Conservation (phyloP, 2,329 filamentous ascomycete species). For the Penicillium sclerotigenum region DNA sequence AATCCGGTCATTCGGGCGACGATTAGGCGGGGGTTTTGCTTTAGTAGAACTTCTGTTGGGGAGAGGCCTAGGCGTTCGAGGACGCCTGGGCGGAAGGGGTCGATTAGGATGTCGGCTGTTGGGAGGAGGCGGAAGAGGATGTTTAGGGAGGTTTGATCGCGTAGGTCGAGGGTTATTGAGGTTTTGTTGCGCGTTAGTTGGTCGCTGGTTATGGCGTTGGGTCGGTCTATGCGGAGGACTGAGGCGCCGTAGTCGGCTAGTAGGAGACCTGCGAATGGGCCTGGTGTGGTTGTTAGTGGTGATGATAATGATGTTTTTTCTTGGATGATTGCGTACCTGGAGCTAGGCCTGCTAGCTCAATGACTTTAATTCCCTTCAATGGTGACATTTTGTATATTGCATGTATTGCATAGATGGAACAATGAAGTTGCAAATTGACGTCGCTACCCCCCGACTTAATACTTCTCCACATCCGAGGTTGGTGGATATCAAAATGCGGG, state of each 20-base stretch:
- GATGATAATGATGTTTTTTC: neutral
- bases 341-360: slow-evolving; percentile 65
- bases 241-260: slow-evolving; percentile 86
- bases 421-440: neutral
- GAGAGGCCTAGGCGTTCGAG: slow-evolving; percentile 79
- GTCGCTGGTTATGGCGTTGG: slow-evolving; percentile 58
- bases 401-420: too few species aligned
- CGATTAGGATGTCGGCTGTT: slow-evolving; percentile 75
- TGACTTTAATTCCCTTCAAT: slow-evolving; percentile 58
- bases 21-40: slow-evolving; percentile 70
- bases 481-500: slow-evolving; percentile 10
- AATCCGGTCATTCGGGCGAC: slow-evolving; percentile 89
- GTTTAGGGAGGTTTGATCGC: slow-evolving; percentile 59
- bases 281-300: slow-evolving; percentile 44
- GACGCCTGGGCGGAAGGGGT: slow-evolving; percentile 88
- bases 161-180: slow-evolving; percentile 77
- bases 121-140: slow-evolving; percentile 65
- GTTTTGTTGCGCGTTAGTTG: slow-evolving; percentile 75
- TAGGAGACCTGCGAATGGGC: slow-evolving; percentile 82
- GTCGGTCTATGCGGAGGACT: slow-evolving; percentile 79
- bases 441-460: neutral
- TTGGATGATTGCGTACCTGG: slow-evolving; percentile 49
- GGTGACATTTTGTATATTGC: slow-evolving; percentile 22
- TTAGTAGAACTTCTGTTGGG: slow-evolving; percentile 62
- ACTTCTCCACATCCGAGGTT: slow-evolving; percentile 16